phyloP scores from a whole-genome alignment of 306 rosid genomes.

The Vigna angularis region DNA sequence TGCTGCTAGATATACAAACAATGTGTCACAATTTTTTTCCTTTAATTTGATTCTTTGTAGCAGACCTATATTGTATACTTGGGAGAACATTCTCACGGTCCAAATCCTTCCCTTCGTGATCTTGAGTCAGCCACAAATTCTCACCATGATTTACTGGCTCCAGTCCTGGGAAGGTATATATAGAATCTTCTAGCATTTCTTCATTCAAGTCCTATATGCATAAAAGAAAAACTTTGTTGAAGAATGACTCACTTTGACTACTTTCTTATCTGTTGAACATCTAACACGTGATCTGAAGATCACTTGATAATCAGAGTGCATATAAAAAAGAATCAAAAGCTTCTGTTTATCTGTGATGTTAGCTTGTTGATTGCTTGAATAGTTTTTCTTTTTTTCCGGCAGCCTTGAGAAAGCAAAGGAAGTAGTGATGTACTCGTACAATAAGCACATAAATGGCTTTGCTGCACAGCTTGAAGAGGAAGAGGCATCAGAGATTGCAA shows the following conservation, averaged over 20 bases:
- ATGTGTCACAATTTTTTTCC: neutral
- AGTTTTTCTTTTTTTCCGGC: neutral
- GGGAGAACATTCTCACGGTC: conserved; percentile 56
- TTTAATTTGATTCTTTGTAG: neutral
- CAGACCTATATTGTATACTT: conserved; percentile 54
- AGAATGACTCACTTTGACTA: neutral
- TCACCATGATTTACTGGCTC: conserved; percentile 47
- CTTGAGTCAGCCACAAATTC: conserved; percentile 45
- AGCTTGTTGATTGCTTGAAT: neutral
- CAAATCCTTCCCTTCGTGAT: conserved; percentile 44
- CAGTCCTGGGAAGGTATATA: conserved; percentile 52
- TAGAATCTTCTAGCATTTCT: neutral
- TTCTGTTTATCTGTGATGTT: neutral
- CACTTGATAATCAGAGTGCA: no score
- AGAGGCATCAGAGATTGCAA: conserved; percentile 58
- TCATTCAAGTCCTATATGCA: neutral
- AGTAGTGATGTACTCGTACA: conserved; percentile 63
- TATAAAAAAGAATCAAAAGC: neutral
- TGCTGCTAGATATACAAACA: neutral
- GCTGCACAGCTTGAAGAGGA: conserved; percentile 79
- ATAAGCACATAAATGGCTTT: conserved; percentile 71
- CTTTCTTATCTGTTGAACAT: no score
- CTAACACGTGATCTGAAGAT: no score
- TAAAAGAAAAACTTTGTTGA: neutral
- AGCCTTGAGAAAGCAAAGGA: conserved; percentile 47